Evolutionary conservation across 305 asterid species (phyloP).

Genomic region (Solanum chacoense): DNA sequence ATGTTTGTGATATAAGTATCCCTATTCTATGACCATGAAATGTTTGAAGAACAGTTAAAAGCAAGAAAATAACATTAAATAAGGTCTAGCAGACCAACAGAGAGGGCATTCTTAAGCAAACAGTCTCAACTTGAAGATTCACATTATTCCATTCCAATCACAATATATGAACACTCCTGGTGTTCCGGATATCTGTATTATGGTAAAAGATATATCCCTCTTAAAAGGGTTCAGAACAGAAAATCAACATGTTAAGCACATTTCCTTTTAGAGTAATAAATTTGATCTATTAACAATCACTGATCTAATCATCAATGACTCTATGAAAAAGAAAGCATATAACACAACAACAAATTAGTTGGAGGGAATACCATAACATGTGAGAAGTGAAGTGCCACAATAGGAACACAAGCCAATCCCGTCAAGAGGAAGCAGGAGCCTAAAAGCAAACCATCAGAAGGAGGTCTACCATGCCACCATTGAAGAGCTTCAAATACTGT

Average conservation of each 20-base stretch:
- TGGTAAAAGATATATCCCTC: not conserved
- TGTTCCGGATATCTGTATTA: not conserved
- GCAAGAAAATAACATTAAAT: not conserved
- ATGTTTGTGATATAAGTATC: not conserved
- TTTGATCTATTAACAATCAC: not conserved
- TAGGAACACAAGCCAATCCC: conserved; percentile 89
- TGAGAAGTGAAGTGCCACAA: conserved; percentile 88
- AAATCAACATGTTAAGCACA: not conserved
- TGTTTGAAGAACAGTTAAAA: not conserved
- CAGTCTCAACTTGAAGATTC: not conserved
- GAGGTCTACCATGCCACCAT: conserved; percentile 98
- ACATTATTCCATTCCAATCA: not conserved
- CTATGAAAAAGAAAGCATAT: not conserved
- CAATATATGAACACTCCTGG: not conserved
- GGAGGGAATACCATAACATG: conserved; percentile 65
- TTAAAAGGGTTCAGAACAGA: not conserved
- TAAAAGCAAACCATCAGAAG: conserved; percentile 90
- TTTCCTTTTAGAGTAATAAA: not conserved
- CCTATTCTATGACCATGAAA: not conserved
- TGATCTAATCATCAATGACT: not conserved
- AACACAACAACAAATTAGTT: not conserved
- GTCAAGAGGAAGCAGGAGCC: conserved; percentile 81
- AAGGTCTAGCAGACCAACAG: not conserved
- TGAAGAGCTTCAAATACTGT: conserved; percentile 96
- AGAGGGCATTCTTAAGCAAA: not conserved